Evolutionary conservation across 164 flowering plant species (phyloP), one percentile per base, ranked within the genome.

Genomic region (Chloranthus sessilifolius): DNA sequence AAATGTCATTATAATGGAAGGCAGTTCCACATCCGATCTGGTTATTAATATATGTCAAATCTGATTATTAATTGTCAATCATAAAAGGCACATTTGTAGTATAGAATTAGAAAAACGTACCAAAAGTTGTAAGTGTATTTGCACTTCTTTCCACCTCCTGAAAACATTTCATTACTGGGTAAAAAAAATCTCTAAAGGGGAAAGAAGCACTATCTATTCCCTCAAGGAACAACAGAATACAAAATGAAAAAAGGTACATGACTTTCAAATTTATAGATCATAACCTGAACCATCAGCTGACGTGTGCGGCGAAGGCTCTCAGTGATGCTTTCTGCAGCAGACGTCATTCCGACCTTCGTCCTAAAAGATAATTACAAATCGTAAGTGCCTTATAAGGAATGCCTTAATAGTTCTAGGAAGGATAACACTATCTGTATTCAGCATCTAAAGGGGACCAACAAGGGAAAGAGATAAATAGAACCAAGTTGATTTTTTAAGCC

Each of bases 101-200:
- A 39, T 6, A 47, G 9, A 60, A n/a, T n/a, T n/a, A n/a, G n/a
- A 31, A 37, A 19, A 55, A 66, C 80, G 15, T 70, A 91, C 98
- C 98, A 62, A 82, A 67, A 54, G 94, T 80, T 78, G 67, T 60
- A 23, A 91, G 75, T 6, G 89, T 81, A 70, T 63, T 70, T 45
- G 86, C 53, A 70, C 76, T 88, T 72, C 98, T 82, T 69, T 91
- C 96, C 63, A 85, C 96, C 72, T 91, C 98, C 96, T 88, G 62
- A 40, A 66, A 31, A 42, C 43, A 47, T 33, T 62, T 19, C 35
- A 24, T 7, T 9, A 42, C 15, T 23, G 31, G 28, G 38, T 28
- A 29, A 61, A 20, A 14, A 48, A 39, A 30, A 21, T n/a, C 23
- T n/a, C n/a, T n/a, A n/a, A n/a, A n/a, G n/a, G n/a, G n/a, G n/a